Percentiles rank a stretch among this genome's conserved stretches.
Evolutionary conservation across 768 basidiomycete species (phyloP).

Genomic region (Crepidotus variabilis): DNA sequence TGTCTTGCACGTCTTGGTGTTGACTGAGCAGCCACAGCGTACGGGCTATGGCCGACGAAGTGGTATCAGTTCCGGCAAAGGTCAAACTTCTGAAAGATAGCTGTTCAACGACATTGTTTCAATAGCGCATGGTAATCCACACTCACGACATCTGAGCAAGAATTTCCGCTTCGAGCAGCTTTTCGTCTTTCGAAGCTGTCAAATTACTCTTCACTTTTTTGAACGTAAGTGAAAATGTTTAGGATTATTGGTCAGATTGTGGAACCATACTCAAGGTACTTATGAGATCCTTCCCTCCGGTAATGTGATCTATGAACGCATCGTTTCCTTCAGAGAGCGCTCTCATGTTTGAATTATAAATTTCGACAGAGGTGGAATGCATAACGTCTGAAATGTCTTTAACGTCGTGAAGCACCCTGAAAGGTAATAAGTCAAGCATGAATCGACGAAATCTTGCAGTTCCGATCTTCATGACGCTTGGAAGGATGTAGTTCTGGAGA

Average conservation of each 20-base stretch:
- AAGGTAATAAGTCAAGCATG: constrained; percentile 26
- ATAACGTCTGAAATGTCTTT: constrained; percentile 28
- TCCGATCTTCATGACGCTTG: constrained; percentile 7
- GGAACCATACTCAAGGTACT: constrained; percentile 41
- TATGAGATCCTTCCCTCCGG: constrained; percentile 38
- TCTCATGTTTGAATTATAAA: constrained; percentile 31
- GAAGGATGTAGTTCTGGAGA: background rate
- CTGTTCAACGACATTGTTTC: background rate
- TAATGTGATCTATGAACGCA: constrained; percentile 25
- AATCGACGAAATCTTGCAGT: constrained; percentile 21
- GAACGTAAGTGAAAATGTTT: constrained; percentile 20
- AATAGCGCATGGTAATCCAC: background rate
- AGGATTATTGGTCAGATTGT: background rate
- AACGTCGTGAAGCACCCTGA: constrained; percentile 18
- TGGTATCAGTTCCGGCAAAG: constrained; percentile 42
- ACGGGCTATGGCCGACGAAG: constrained; percentile 31
- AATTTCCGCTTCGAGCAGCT: constrained; percentile 32
- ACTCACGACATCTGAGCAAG: constrained; percentile 31
- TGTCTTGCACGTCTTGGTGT: constrained; percentile 20
- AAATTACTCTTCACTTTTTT: constrained; percentile 31
- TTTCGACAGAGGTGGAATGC: constrained; percentile 26
- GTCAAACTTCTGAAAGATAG: constrained; percentile 26
- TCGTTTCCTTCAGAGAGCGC: constrained; percentile 29
- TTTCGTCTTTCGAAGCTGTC: constrained; percentile 25
- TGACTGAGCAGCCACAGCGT: constrained; percentile 28